A percentile compares a stretch with the other conserved stretches of the same genome.
Evolutionary conservation across 768 basidiomycete species (phyloP).

Genomic region (Mycena metata): DNA sequence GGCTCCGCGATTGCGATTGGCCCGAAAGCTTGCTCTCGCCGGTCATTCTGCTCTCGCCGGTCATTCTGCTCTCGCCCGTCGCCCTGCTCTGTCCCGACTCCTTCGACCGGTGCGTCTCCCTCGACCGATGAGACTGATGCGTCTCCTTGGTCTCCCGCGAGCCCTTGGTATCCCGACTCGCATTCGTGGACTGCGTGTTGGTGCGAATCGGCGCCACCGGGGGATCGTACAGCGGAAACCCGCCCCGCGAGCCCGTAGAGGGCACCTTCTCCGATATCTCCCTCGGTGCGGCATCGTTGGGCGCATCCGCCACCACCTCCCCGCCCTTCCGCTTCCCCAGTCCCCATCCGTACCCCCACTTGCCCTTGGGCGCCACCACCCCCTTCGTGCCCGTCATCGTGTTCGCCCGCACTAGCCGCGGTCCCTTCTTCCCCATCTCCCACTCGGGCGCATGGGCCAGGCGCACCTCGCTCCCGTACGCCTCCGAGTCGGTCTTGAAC

Average conservation of each 20-base stretch:
- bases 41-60: conserved; percentile 47
- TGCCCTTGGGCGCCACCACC: conserved; percentile 51
- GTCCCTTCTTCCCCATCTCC: conserved; percentile 54
- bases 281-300: not conserved
- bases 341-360: conserved; percentile 83
- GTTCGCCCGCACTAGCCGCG: conserved; percentile 62
- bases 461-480: conserved; percentile 59
- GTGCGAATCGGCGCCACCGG: conserved; percentile 50
- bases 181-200: conserved; percentile 56
- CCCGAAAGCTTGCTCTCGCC: conserved; percentile 50
- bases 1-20: not conserved
- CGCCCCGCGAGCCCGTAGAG: conserved; percentile 45
- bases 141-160: conserved; percentile 20
- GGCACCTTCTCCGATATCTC: conserved; percentile 44
- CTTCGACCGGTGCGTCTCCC: conserved; percentile 27
- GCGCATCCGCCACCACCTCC: conserved; percentile 53
- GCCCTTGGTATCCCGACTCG: conserved; percentile 44
- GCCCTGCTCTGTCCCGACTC: conserved; percentile 10
- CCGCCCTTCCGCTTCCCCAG: conserved; percentile 67
- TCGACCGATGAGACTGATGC: conserved; percentile 41
- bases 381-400: conserved; percentile 73
- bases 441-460: conserved; percentile 50
- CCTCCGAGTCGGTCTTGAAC: conserved; percentile 73
- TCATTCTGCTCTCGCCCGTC: conserved; percentile 45
- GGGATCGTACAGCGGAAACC: conserved; percentile 56